Percentiles rank a stretch among this genome's conserved stretches.
Conservation (phyloP, 768 basidiomycete species). For the Suillus decipiens region DNA sequence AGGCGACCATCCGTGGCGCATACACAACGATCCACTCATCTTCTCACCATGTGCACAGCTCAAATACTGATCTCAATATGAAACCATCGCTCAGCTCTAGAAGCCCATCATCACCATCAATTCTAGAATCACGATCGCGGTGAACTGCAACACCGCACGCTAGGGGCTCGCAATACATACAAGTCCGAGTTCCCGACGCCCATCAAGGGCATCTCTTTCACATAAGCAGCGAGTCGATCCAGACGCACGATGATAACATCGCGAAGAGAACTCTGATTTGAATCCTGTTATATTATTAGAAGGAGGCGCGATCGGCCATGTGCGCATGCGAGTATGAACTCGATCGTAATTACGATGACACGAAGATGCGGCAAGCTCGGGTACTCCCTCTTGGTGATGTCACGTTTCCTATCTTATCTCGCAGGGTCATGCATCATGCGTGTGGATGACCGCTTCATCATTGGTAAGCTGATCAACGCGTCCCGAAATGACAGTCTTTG, state of each 20-base stretch:
- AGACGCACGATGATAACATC: neutral
- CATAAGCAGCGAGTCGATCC: neutral
- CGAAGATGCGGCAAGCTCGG: neutral
- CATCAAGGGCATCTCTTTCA: neutral
- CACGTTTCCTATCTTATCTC: neutral
- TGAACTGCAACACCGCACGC: neutral
- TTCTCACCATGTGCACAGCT: neutral
- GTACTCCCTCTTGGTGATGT: neutral
- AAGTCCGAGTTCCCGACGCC: neutral
- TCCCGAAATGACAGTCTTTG: neutral
- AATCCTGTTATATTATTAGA: neutral
- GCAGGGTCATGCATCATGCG: neutral
- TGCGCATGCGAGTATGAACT: neutral
- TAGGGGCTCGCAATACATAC: neutral
- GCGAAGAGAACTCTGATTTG: neutral
- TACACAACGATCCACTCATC: neutral
- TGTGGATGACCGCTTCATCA: neutral
- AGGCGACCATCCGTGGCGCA: neutral
- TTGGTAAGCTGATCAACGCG: constrained; percentile 2
- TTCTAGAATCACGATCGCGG: neutral
- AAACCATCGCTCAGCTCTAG: neutral
- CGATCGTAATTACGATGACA: neutral
- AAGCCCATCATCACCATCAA: neutral
- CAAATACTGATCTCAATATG: neutral
- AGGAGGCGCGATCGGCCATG: neutral